A percentile compares a stretch with the other conserved stretches of the same genome.
These are phyloP conservation scores for Citropsis articulata DNA, from an alignment of 345 rosid species.

Conservation along the genomic window DNA sequence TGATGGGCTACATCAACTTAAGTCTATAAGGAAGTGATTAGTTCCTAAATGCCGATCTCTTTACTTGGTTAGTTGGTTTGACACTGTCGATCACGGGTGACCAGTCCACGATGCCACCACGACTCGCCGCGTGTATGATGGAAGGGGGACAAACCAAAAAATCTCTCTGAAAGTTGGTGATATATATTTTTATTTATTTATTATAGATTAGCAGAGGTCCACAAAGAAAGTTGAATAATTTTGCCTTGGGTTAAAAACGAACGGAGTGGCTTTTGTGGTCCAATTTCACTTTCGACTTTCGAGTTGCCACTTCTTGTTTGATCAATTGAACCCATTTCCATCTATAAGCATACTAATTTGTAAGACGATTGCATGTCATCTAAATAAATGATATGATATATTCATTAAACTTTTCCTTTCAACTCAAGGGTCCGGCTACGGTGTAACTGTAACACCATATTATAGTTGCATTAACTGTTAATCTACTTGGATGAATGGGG, in stretches of 20 bases:
- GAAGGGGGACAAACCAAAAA: background rate
- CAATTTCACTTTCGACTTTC: background rate
- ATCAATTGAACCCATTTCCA: background rate
- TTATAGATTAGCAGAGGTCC: constrained; percentile 1
- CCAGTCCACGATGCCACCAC: background rate
- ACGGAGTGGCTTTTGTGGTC: background rate
- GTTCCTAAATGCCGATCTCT: background rate
- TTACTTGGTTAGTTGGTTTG: background rate
- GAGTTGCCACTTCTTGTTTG: background rate
- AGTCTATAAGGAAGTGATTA: background rate
- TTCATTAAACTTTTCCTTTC: no score
- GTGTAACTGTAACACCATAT: no score
- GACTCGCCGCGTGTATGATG: background rate
- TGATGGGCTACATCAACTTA: background rate
- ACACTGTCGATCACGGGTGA: background rate
- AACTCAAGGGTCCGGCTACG: no score
- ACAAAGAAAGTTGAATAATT: background rate
- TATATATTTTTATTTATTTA: background rate
- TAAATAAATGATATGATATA: no score
- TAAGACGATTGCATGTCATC: no score
- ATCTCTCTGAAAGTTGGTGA: background rate
- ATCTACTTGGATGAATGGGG: no score
- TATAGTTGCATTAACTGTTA: no score
- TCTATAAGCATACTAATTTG: no score
- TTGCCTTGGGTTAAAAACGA: background rate